A percentile compares a stretch with the other conserved stretches of the same genome.
These are phyloP conservation scores for Ophiostoma pallidulum DNA, from an alignment of 2,329 filamentous ascomycete genomes.

Conservation along the genomic window DNA sequence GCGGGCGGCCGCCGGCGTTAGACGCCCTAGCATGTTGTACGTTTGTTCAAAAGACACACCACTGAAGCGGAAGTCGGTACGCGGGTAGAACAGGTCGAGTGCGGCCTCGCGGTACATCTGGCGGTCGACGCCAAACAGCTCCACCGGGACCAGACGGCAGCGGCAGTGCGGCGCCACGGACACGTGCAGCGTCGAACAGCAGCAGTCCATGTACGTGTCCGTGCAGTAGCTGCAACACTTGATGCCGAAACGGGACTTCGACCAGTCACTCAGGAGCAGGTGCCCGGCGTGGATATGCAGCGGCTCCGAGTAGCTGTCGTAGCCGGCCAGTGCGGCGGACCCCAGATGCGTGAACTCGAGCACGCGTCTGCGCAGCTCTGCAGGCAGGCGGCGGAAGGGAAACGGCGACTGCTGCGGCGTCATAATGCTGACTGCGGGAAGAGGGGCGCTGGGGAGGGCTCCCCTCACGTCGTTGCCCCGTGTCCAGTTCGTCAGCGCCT, in stretches of 20 bases:
- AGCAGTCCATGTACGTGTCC: neutral
- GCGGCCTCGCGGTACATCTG: slow-evolving; percentile 2
- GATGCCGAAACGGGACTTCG: neutral
- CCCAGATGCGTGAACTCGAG: neutral
- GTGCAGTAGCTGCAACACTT: neutral
- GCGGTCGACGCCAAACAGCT: neutral
- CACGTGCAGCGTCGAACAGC: neutral
- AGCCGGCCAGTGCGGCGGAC: too few relatives aligned
- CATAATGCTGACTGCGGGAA: too few relatives aligned
- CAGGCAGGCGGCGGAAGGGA: neutral
- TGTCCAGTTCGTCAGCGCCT: too few relatives aligned
- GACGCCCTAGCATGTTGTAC: too few relatives aligned
- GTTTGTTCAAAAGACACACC: too few relatives aligned
- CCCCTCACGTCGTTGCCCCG: too few relatives aligned
- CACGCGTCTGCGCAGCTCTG: neutral
- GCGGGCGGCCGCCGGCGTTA: too few relatives aligned
- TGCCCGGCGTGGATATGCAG: too few relatives aligned
- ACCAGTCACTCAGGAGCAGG: neutral
- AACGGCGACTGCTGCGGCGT: neutral
- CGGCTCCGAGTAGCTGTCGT: neutral
- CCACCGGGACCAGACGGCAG: neutral
- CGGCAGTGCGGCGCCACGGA: slow-evolving; percentile 1
- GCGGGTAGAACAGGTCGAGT: neutral
- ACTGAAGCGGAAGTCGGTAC: too few relatives aligned
- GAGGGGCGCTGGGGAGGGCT: too few relatives aligned